Evolutionary conservation across 2,329 filamentous ascomycete species (phyloP).

Genomic region (Nemania abortiva): DNA sequence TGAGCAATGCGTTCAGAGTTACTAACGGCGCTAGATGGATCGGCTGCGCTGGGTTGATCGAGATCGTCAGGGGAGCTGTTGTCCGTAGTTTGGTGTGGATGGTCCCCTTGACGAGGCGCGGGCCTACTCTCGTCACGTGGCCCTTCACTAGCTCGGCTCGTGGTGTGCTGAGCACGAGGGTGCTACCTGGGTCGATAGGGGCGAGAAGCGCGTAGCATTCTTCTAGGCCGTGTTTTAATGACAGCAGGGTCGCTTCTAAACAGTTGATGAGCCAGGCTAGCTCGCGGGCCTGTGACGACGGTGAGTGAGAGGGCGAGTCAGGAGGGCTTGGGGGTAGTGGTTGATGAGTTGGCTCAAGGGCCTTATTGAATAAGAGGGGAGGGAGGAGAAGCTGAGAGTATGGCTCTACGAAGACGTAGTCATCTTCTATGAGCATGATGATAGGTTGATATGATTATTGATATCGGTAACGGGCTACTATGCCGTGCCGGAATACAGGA

Average conservation of each 20-base stretch:
- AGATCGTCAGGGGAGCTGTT: slow-evolving; percentile 65
- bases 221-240: slow-evolving; percentile 76
- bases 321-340: slow-evolving; percentile 20
- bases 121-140: slow-evolving; percentile 88
- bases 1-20: slow-evolving; percentile 80
- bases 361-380: slow-evolving; percentile 10
- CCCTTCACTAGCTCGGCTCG: slow-evolving; percentile 93
- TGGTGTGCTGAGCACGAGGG: slow-evolving; percentile 87
- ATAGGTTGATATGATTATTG: slow-evolving; percentile 1
- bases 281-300: slow-evolving; percentile 56
- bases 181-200: slow-evolving; percentile 86
- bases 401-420: slow-evolving; percentile 44
- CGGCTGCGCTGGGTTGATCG: slow-evolving; percentile 61
- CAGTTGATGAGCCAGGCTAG: slow-evolving; percentile 67
- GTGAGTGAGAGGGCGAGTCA: slow-evolving; percentile 36
- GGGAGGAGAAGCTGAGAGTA: slow-evolving; percentile 9
- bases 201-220: slow-evolving; percentile 90
- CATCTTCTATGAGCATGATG: slow-evolving; percentile 50
- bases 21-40: slow-evolving; percentile 77
- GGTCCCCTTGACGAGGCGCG: slow-evolving; percentile 89
- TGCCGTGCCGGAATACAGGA: not conserved
- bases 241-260: slow-evolving; percentile 61
- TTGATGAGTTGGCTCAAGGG: slow-evolving; percentile 9
- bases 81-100: slow-evolving; percentile 82
- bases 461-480: slow-evolving; percentile 3